Conservation (phyloP, 1,284 basidiomycete genomes). For the Bondarzewia mesenterica region DNA sequence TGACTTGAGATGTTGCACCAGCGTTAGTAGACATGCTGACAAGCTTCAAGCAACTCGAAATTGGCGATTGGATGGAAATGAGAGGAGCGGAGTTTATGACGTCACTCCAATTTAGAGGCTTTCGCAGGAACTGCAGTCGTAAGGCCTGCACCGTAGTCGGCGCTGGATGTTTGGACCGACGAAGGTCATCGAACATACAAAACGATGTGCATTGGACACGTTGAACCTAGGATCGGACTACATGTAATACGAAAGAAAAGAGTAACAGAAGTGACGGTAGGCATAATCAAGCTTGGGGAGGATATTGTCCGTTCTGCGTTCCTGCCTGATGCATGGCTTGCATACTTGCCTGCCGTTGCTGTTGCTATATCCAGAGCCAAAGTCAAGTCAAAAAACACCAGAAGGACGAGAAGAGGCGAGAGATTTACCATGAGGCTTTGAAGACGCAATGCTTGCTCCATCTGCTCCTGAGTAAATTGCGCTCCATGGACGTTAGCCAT, state of each 20-base stretch:
- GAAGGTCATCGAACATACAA: too few relatives aligned
- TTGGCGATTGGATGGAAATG: too few relatives aligned
- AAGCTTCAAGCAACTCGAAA: too few relatives aligned
- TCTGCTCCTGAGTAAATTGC: conserved; percentile 31
- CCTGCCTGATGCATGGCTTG: conserved; percentile 12
- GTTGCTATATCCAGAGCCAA: conserved; percentile 1
- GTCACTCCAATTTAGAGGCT: too few relatives aligned
- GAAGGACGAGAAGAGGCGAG: background rate
- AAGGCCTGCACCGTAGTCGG: too few relatives aligned
- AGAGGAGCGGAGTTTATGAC: too few relatives aligned
- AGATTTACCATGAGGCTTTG: conserved; percentile 16
- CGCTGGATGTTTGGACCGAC: too few relatives aligned
- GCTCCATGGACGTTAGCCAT: conserved; percentile 10
- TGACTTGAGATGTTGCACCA: background rate
- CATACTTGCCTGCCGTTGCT: conserved; percentile 8
- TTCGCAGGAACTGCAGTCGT: too few relatives aligned
- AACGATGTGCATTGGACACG: too few relatives aligned
- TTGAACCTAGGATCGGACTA: too few relatives aligned
- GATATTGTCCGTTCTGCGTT: background rate
- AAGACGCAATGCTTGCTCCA: conserved; percentile 28
- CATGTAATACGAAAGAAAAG: too few relatives aligned
- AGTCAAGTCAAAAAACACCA: background rate
- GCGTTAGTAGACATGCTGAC: background rate
- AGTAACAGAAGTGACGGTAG: too few relatives aligned
- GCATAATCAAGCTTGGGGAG: background rate